Evolutionary conservation across 2,329 filamentous ascomycete genomes (phyloP), one percentile per base, ranked within the genome.

Genomic region (Fusarium paranaense): DNA sequence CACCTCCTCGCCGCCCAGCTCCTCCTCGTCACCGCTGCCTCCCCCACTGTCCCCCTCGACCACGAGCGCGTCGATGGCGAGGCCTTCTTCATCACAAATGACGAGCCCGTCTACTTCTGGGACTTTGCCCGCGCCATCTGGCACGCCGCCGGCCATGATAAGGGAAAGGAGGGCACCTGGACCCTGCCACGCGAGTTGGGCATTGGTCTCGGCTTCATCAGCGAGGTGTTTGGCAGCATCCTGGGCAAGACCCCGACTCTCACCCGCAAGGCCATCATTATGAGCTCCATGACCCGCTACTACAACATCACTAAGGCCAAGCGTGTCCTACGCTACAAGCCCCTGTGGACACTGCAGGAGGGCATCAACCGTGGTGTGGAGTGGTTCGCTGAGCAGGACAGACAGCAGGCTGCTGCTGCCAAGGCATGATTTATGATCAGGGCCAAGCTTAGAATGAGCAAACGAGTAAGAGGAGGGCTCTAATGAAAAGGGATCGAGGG

Each of bases 81-180:
- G 82, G 92, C 92, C 60, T 96, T 98, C 86, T 91, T 98, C 84
- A 90, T 98, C 79, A 97, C 95, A 67, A 98, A 98, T 82, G 94
- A 95, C 83, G 87, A 91, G 76, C 96, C 96, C 6, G 87, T 97
- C 22, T 96, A 96, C 82, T 97, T 98, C 83, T 97, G 97, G 91
- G 95, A 97, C 83, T 93, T 97, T 80, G 90, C 93, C 68, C 89
- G 94, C 45, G 90, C 91, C 42, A 88, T 98, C 56, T 98, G 94
- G 94, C 85, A 85, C 72, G 87, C 87, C 47, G 89, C 89, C 13
- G 90, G 90, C 38, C 86, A 82, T 66, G 80, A 84, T 9, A 83
- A 83, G 67, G 89, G 89, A 22, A 87, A 85, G 6, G 85, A 86
- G 59, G 84, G 87, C 74, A 88, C 89, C 63, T 90, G 90, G 88